These are phyloP conservation scores for Zelonia costaricensis DNA, from an alignment of 208 protist species.

Conservation along the genomic window DNA sequence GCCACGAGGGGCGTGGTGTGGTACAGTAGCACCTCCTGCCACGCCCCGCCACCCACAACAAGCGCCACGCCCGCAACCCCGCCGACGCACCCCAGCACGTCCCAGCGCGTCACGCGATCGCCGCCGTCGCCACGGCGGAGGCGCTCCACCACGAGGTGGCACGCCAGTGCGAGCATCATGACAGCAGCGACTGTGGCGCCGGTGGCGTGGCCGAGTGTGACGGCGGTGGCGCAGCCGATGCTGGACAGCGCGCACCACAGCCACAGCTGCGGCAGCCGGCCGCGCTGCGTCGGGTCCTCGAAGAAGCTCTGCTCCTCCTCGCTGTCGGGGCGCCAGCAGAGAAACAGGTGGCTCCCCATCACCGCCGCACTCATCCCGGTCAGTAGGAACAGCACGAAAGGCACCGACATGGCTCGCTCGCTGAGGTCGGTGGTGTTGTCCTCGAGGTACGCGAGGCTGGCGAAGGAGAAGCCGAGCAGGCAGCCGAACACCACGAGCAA, in stretches of 20 bases:
- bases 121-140: constrained; percentile 5
- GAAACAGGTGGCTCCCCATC: constrained; percentile 10
- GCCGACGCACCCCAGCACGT: constrained; percentile 7
- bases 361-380: neutral
- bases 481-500: constrained; percentile 15
- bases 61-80: constrained; percentile 1
- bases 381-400: constrained; percentile 21
- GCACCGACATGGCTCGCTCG: constrained; percentile 16
- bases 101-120: constrained; percentile 20
- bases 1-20: neutral
- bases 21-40: neutral
- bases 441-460: constrained; percentile 14
- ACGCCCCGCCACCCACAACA: neutral
- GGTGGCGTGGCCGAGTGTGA: constrained; percentile 5
- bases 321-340: constrained; percentile 14
- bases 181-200: constrained; percentile 5
- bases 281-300: constrained; percentile 17
- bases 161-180: constrained; percentile 15
- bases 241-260: neutral
- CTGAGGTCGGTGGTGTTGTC: neutral
- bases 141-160: constrained; percentile 17
- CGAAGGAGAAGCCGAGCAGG: constrained; percentile 10
- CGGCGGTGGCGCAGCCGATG: neutral
- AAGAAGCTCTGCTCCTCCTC: constrained; percentile 23
- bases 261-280: constrained; percentile 23